phyloP scores from a whole-genome alignment of 257 asterid species.

The Thymus mandschuricus region DNA sequence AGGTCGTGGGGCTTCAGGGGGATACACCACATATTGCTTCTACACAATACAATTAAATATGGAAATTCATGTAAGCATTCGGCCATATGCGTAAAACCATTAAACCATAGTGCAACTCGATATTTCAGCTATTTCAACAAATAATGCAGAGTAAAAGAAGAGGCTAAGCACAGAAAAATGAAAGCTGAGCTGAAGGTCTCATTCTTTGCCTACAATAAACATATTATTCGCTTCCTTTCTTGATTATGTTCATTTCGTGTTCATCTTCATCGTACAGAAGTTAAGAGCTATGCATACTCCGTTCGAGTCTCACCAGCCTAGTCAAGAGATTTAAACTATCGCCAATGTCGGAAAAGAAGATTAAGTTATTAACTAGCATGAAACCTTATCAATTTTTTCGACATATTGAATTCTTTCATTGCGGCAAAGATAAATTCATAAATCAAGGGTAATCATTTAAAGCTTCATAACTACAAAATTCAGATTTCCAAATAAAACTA shows the following conservation, averaged over 20 bases:
- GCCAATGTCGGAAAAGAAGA: neutral
- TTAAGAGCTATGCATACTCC: neutral
- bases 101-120: too few species aligned
- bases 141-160: neutral
- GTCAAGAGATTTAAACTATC: too few species aligned
- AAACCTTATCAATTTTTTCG: neutral
- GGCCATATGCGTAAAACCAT: neutral
- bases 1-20: slow-evolving; percentile 81
- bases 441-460: neutral
- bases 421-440: neutral
- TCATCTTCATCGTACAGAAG: neutral
- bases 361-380: neutral
- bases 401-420: neutral
- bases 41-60: slow-evolving; percentile 34
- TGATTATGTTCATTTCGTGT: neutral
- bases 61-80: neutral
- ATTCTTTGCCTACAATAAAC: neutral
- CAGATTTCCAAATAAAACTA: neutral
- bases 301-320: neutral
- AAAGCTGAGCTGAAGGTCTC: neutral
- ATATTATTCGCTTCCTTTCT: neutral
- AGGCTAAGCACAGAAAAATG: neutral
- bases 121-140: neutral
- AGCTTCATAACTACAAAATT: neutral
- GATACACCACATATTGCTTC: slow-evolving; percentile 87